Evolutionary conservation across 139 green algal genomes (phyloP).

Genomic region (Chloropicon primus): DNA sequence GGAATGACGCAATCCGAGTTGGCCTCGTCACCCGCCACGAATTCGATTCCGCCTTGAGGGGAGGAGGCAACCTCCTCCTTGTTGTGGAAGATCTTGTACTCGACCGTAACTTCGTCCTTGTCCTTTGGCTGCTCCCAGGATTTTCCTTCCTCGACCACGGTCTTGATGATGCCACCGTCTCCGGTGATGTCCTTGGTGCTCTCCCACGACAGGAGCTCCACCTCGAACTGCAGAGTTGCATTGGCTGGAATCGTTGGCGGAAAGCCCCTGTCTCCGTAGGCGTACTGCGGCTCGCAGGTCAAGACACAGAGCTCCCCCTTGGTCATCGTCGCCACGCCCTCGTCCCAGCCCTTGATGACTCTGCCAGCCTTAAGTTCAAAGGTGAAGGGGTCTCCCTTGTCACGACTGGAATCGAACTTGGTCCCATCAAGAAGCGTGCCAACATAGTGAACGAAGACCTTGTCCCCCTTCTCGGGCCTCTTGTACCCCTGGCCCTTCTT

Average conservation of each 20-base stretch:
- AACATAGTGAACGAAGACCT: slow-evolving; percentile 76
- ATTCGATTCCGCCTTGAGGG: slow-evolving; percentile 37
- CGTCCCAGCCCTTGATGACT: slow-evolving; percentile 92
- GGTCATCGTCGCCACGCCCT: slow-evolving; percentile 79
- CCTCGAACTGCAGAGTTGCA: slow-evolving; percentile 91
- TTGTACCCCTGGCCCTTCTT: not conserved
- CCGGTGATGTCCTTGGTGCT: slow-evolving; percentile 21
- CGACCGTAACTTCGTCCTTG: slow-evolving; percentile 20
- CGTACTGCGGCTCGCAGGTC: slow-evolving; percentile 61
- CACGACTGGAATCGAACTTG: slow-evolving; percentile 83
- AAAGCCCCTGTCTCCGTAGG: slow-evolving; percentile 70
- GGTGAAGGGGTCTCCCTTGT: slow-evolving; percentile 71
- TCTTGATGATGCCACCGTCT: slow-evolving; percentile 14
- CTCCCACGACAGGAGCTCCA: slow-evolving; percentile 47
- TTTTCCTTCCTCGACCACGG: slow-evolving; percentile 20
- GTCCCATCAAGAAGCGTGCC: slow-evolving; percentile 83
- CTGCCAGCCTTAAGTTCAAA: slow-evolving; percentile 33
- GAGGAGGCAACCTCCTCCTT: slow-evolving; percentile 22
- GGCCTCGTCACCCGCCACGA: slow-evolving; percentile 19
- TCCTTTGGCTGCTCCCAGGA: slow-evolving; percentile 25
- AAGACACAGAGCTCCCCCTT: slow-evolving; percentile 67
- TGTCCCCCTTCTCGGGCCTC: slow-evolving; percentile 2
- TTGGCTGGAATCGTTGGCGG: slow-evolving; percentile 76
- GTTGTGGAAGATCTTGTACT: not conserved
- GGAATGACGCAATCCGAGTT: slow-evolving; percentile 11